Evolutionary conservation across 768 basidiomycete species (phyloP), one percentile per base, ranked within the genome.

Genomic region (Collybiopsis luxurians): DNA sequence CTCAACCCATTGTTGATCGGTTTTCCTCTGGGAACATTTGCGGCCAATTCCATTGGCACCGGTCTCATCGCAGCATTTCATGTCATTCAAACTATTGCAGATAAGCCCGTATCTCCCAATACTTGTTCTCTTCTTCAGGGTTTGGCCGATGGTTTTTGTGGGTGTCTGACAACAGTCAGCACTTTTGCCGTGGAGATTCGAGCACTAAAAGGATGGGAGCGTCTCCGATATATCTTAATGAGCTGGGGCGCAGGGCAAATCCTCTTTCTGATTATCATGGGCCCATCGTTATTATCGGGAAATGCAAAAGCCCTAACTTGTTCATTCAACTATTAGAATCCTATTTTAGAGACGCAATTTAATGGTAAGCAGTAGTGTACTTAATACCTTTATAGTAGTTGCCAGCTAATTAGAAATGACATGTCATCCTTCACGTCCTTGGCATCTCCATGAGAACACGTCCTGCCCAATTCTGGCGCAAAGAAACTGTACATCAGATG

Each of bases 111-210:
- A 7, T 81, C 86, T 1, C 67, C 71, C 21, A 72, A 78, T 57
- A 77, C 81, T 31, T 97, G 95, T 66, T 77, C 81, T 24, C 75
- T 92, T 19, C 70, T 98, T 40, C 87, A 91, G 66, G 95, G 93
- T 1, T 72, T 98, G 36, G 76, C 78, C 23, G 93, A 98, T 67
- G 97, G 97, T 6, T 98, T 93, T 67, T 98, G 95, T 67, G 97
- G 95, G 11, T 95, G 93, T 73, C 76, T 98, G 63, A 95, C 89
- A 1, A 99, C 97, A 1, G 81, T 99, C 63, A 93, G 90, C 69
- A 98, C 95, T 17, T 96, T 98, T 66, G 89, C 85, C 1, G 86
- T 86, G 9, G 97, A 99, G 67, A 68, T 91, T 21, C 71, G 76
- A 31, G 80, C 81, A 40, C 72, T 95, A 59, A 70, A 74, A 42